Percentiles rank a stretch among this genome's conserved stretches.
These are phyloP conservation scores for Fusarium duplospermum DNA, from an alignment of 2,329 filamentous ascomycete genomes.

Conservation along the genomic window DNA sequence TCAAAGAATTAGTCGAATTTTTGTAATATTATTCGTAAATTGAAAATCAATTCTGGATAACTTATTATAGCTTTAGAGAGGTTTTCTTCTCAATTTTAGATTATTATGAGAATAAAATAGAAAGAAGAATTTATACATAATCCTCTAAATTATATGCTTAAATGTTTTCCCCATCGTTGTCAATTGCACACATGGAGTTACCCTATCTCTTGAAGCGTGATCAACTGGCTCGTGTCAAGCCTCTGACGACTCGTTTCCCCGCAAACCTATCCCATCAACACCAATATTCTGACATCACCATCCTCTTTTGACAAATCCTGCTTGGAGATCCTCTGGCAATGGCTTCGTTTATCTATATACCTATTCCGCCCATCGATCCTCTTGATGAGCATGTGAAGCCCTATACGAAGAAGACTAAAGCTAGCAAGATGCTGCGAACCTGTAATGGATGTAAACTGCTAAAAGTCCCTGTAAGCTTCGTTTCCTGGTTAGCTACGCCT, in stretches of 20 bases:
- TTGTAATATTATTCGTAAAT: background rate
- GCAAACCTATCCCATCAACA: background rate
- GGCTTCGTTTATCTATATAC: background rate
- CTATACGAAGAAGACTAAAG: background rate
- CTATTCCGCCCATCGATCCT: too few species aligned
- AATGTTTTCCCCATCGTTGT: background rate
- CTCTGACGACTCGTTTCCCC: background rate
- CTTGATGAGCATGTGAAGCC: background rate
- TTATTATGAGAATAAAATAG: background rate
- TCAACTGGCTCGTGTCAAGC: background rate
- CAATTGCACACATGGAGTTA: background rate
- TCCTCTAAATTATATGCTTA: too few species aligned
- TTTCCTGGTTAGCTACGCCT: accelerated
- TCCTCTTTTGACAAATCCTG: background rate
- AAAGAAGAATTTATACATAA: background rate
- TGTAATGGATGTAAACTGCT: background rate
- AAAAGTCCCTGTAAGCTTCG: background rate
- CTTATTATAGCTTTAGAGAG: too few species aligned
- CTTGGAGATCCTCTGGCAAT: background rate
- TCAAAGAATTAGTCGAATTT: background rate
- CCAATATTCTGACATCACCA: background rate
- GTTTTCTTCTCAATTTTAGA: too few species aligned
- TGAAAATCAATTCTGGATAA: accelerated
- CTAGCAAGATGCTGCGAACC: background rate
- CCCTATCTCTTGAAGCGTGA: background rate